Conservation (phyloP, 352 stramenopile genomes). For the Elongisporangium undulatum region DNA sequence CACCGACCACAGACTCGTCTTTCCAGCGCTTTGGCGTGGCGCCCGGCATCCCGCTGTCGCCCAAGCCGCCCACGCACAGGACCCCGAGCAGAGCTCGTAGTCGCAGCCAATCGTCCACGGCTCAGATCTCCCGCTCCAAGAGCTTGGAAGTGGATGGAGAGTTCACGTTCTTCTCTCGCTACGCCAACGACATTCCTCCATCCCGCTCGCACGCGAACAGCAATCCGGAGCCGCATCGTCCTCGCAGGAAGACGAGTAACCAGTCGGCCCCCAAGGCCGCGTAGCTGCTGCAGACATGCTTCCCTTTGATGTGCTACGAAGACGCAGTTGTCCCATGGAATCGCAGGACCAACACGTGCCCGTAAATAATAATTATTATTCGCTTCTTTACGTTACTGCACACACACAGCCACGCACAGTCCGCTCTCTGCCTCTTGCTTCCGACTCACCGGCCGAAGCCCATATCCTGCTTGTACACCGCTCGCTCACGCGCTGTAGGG, state of each 20-base stretch:
- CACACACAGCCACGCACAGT: not conserved
- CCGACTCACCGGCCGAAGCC: conserved; percentile 49
- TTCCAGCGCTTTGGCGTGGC: conserved; percentile 35
- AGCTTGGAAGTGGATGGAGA: not conserved
- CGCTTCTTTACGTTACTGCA: not conserved
- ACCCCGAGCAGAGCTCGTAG: conserved; percentile 5
- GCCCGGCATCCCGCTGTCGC: conserved; percentile 1
- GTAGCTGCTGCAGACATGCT: not conserved
- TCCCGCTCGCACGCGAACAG: not conserved
- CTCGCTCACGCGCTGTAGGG: conserved; percentile 69
- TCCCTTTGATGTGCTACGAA: not conserved
- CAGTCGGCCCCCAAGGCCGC: not conserved
- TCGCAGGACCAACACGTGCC: not conserved
- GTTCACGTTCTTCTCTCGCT: not conserved
- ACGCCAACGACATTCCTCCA: not conserved
- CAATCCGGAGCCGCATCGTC: not conserved
- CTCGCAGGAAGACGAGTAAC: not conserved
- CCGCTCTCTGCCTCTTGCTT: conserved; percentile 4
- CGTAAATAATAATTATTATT: not conserved
- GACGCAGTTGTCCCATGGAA: not conserved
- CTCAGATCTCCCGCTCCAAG: not conserved
- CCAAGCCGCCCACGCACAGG: not conserved
- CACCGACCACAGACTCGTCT: conserved; percentile 8
- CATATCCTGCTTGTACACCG: conserved; percentile 83
- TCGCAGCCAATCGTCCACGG: not conserved